Conservation (phyloP, 2,329 filamentous ascomycete species). For the Colletotrichum lentis region DNA sequence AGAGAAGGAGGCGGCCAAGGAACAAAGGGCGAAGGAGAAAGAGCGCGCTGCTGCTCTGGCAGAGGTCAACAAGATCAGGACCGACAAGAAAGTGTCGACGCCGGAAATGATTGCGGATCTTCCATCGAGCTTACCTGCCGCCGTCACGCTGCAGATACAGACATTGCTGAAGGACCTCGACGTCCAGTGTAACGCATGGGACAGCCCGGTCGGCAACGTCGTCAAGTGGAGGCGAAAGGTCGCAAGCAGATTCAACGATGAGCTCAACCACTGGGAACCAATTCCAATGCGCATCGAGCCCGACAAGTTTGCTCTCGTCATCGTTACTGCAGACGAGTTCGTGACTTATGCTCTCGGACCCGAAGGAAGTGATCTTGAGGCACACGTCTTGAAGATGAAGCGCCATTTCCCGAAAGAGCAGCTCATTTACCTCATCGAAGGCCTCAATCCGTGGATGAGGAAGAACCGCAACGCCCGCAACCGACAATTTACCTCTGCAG, state of each 20-base stretch:
- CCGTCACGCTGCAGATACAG: slow-evolving; percentile 56
- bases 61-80: slow-evolving; percentile 76
- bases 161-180: slow-evolving; percentile 60
- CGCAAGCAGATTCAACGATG: slow-evolving; percentile 67
- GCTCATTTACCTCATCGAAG: slow-evolving; percentile 77
- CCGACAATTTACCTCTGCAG: slow-evolving; percentile 71
- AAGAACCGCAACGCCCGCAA: slow-evolving; percentile 75
- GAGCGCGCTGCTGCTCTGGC: slow-evolving; percentile 71
- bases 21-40: slow-evolving; percentile 69
- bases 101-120: slow-evolving; percentile 82
- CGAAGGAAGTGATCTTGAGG: slow-evolving; percentile 61
- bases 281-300: slow-evolving; percentile 58
- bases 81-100: slow-evolving; percentile 76
- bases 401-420: slow-evolving; percentile 60
- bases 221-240: slow-evolving; percentile 76
- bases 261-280: slow-evolving; percentile 71
- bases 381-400: slow-evolving; percentile 66
- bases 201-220: slow-evolving; percentile 59
- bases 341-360: slow-evolving; percentile 63
- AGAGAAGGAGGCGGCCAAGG: slow-evolving; percentile 67
- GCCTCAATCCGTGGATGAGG: slow-evolving; percentile 69
- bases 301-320: slow-evolving; percentile 69
- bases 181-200: slow-evolving; percentile 56
- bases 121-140: slow-evolving; percentile 62
- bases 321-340: slow-evolving; percentile 71